Evolutionary conservation across 2,329 filamentous ascomycete genomes (phyloP).

Genomic region (Rugonectria rugulosa): DNA sequence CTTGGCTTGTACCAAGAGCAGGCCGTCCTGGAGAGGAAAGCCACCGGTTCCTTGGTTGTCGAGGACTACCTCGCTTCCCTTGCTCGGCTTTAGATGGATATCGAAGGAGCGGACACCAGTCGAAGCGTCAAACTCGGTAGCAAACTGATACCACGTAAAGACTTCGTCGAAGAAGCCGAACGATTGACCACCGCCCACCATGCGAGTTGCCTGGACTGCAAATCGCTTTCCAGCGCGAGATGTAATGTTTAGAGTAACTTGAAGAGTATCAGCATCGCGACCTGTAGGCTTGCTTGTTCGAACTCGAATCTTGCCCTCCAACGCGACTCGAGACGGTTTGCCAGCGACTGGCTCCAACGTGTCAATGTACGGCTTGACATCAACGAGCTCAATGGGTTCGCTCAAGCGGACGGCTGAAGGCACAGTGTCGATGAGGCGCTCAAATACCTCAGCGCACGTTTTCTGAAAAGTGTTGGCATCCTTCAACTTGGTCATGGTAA

Average conservation of each 20-base stretch:
- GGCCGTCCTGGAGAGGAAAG: constrained; percentile 4
- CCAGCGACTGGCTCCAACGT: not conserved
- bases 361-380: constrained; percentile 13
- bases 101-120: constrained; percentile 1
- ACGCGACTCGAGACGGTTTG: not conserved
- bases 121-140: not conserved
- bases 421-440: constrained; percentile 9
- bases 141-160: constrained; percentile 9
- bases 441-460: constrained; percentile 6
- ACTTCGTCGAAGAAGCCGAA: constrained; percentile 12
- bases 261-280: constrained; percentile 3
- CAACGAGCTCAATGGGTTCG: constrained; percentile 5
- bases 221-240: not conserved
- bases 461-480: constrained; percentile 2
- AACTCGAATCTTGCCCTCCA: constrained; percentile 8
- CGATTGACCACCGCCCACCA: constrained; percentile 8
- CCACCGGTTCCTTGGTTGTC: constrained; percentile 6
- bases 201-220: not conserved
- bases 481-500: constrained; percentile 1
- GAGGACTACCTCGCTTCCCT: not conserved
- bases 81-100: constrained; percentile 1
- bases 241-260: not conserved
- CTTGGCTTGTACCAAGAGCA: not conserved
- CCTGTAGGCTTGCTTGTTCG: constrained; percentile 1
- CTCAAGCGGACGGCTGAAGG: not conserved